A percentile compares a stretch with the other conserved stretches of the same genome.
These are phyloP conservation scores for Botrytis byssoidea DNA, from an alignment of 2,329 filamentous ascomycete species.

Conservation along the genomic window DNA sequence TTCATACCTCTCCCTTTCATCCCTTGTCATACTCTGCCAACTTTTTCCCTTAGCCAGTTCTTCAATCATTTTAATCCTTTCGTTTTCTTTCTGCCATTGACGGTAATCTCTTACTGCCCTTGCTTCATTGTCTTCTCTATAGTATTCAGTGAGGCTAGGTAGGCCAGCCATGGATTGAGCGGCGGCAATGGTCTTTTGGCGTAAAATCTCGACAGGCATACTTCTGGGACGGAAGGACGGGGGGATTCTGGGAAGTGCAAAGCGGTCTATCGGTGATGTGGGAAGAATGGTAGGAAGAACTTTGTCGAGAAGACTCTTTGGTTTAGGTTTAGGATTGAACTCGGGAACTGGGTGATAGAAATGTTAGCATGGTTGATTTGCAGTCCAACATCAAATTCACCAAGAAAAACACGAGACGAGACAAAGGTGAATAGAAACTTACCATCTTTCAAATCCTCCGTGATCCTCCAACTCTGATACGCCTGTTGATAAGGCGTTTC, in stretches of 20 bases:
- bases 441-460: conserved; percentile 34
- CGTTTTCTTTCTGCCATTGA: not conserved
- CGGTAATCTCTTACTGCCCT: not conserved
- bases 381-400: not conserved
- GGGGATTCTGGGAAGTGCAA: conserved; percentile 28
- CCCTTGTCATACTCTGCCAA: not conserved
- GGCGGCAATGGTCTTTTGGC: not conserved
- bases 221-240: conserved; percentile 18
- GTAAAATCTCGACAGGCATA: not conserved
- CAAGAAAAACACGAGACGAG: not conserved
- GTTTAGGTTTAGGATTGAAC: conserved; percentile 5
- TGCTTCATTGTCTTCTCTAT: not conserved
- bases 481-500: conserved; percentile 35
- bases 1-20: not conserved
- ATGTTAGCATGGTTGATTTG: not conserved
- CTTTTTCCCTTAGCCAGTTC: not conserved
- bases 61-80: not conserved
- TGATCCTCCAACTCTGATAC: conserved; percentile 31
- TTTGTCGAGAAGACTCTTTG: not conserved
- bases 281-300: not conserved
- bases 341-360: conserved; percentile 28
- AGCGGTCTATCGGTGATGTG: not conserved
- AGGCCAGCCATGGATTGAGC: not conserved
- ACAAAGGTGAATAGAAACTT: not conserved
- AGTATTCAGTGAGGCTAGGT: conserved; percentile 1